Evolutionary conservation across 352 stramenopile genomes (phyloP), one percentile per base, ranked within the genome.

Genomic region (Globisporangium abappressorium): DNA sequence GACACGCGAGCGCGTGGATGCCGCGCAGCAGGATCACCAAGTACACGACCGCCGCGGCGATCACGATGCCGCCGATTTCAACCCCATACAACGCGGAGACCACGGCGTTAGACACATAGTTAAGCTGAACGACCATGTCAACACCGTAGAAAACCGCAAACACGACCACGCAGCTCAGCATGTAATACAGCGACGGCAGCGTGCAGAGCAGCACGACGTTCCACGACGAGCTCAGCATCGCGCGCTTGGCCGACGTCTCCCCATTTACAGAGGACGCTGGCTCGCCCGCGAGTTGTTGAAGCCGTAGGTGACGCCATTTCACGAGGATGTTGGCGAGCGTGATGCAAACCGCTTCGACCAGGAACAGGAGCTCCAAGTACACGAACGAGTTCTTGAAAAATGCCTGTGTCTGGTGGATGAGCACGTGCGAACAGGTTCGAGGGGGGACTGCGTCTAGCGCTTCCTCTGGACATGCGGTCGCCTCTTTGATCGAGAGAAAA

Each of bases 261-360:
- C 68, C 33, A 1, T 7, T 53, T 1, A 36, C 54, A 6, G 69
- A 70, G 4, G 70, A 71, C 8, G 58, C 66, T 7, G 69, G 66
- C 22, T 70, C 65, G 1, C 69, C 66, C 0, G 74, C 78, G 54
- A 86, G 67, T 30, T 86, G 75, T 8, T 77, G 36, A 20, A 85
- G 46, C 11, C 79, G 79, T 53, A 90, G 62, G 3, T 61, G 57
- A 1, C 81, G 71, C 81, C 81, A 90, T 14, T 77, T 73, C 46
- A 90, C 69, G n/a, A 90, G 72, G 12, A 84, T 65, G 22, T 86
- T 87, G 7, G 76, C 76, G 5, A 85, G 28, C 11, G 61, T 69
- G 14, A 90, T 65, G 7, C 72, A 80, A 4, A 56, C 53, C 6
- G 77, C 66, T 60, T 90, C 76, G 12, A 75, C 71, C 5, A 84